Evolutionary conservation across 805 yeast genomes (phyloP).

Genomic region (Lachancea thermotolerans): DNA sequence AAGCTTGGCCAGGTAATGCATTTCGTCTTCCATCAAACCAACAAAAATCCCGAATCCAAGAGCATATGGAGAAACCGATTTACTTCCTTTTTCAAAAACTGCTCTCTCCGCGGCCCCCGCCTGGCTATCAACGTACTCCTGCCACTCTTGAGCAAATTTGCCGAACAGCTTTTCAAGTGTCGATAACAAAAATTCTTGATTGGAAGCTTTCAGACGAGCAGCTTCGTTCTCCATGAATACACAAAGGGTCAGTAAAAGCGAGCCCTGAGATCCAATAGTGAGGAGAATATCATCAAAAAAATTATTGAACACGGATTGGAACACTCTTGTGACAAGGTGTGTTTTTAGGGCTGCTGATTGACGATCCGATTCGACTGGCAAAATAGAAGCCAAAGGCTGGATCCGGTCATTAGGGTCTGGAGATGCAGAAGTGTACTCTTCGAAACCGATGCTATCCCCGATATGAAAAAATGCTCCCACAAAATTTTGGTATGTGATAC

Average conservation of each 20-base stretch:
- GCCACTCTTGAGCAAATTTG: constrained; percentile 51
- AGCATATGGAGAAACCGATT: constrained; percentile 39
- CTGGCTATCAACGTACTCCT: constrained; percentile 50
- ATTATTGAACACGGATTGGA: constrained; percentile 31
- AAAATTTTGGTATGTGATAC: constrained; percentile 43
- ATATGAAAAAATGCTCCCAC: constrained; percentile 40
- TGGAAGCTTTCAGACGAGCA: constrained; percentile 37
- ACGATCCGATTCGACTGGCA: constrained; percentile 40
- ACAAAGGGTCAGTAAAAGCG: constrained; percentile 39
- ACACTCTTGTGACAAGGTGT: constrained; percentile 40
- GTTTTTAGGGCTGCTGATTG: constrained; percentile 42
- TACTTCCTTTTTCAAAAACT: constrained; percentile 24
- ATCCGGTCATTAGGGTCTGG: constrained; percentile 18
- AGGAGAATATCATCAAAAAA: constrained; percentile 26
- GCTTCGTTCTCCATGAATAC: constrained; percentile 36
- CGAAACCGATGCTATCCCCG: constrained; percentile 38
- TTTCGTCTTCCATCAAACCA: constrained; percentile 31
- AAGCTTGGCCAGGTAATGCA: not conserved
- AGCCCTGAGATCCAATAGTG: constrained; percentile 34
- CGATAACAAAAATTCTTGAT: constrained; percentile 57
- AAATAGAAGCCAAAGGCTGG: constrained; percentile 29
- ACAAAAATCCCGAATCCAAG: constrained; percentile 44
- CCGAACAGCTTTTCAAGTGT: constrained; percentile 46
- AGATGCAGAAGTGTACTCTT: constrained; percentile 34
- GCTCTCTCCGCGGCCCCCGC: constrained; percentile 37